Evolutionary conservation across 116 monocot genomes (phyloP), one percentile per base, ranked within the genome.

Genomic region (Zostera marina): DNA sequence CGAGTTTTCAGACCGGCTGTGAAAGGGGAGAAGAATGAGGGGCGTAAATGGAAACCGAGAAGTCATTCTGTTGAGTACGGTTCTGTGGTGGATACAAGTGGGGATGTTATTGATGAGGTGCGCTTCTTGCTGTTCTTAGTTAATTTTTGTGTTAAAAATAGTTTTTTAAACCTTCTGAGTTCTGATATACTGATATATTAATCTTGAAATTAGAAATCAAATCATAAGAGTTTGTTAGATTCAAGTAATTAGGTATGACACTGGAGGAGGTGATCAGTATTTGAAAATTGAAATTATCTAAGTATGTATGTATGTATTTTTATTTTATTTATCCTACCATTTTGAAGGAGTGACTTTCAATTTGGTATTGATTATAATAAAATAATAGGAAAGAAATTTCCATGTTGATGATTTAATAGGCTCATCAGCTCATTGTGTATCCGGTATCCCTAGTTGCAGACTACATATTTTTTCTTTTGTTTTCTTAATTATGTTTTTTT

Each of bases 1-100:
- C 63, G 66, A 57, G 84, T 93, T 25, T 93, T 87, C 56, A 69
- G 75, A 56, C 87, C 88, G 2, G 66, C 53, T 38, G n/a, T n/a
- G n/a, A n/a, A n/a, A 32, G 66, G 71, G 79, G 73, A 46, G 70
- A 43, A 38, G 14, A 44, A 52, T 10, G 60, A 57, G 41, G 60
- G 61, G 8, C 11, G n/a, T 20, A 39, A 44, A 26, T 93, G 93
- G 93, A 74, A 2, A 54, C 93, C 93, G 7, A 76, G 61, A 43
- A 84, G 81, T 59, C 93, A 87, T 62, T 87, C 79, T 44, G 87
- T 84, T 9, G 84, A 93, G 70, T 93, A 84, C 52, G 93, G 93
- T 2, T 59, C 81, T 48, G 88, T 54, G 22, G 38, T 79, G 22
- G 88, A 87, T 49, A 52, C 12, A 5, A 47, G 75, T 8, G 93